Evolutionary conservation across 805 yeast species (phyloP).

Genomic region (Sugiyamaella lignohabitans): DNA sequence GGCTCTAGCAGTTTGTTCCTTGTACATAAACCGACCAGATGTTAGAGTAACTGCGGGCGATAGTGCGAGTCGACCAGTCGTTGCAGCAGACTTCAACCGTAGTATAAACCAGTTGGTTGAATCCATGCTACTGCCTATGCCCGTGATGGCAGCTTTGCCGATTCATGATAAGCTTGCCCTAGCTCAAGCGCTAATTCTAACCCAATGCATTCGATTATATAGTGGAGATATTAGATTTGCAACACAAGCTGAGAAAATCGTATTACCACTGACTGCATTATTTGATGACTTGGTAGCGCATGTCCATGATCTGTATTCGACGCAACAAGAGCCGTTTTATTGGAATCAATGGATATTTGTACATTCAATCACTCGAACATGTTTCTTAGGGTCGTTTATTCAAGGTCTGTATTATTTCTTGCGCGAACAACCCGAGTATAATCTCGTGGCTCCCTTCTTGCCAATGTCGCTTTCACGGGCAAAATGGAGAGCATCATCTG

Average conservation of each 20-base stretch:
- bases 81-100: not conserved
- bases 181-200: slow-evolving; percentile 9
- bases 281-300: not conserved
- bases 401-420: not conserved
- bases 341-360: not conserved
- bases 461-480: not conserved
- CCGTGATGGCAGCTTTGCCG: not conserved
- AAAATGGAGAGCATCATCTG: not conserved
- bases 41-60: not conserved
- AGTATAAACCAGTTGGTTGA: not conserved
- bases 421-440: not conserved
- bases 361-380: not conserved
- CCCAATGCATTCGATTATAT: slow-evolving; percentile 7
- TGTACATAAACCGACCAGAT: not conserved
- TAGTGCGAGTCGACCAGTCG: not conserved
- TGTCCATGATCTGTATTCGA: not conserved
- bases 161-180: slow-evolving; percentile 7
- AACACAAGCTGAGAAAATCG: slow-evolving; percentile 2
- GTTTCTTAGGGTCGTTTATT: not conserved
- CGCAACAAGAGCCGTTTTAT: not conserved
- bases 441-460: not conserved
- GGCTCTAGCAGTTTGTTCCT: slow-evolving; percentile 11
- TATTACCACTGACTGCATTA: not conserved
- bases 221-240: slow-evolving; percentile 7
- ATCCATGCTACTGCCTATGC: not conserved